Percentiles rank a stretch among this genome's conserved stretches.
Evolutionary conservation across 768 basidiomycete species (phyloP).

Genomic region (Tylopilus sp.): DNA sequence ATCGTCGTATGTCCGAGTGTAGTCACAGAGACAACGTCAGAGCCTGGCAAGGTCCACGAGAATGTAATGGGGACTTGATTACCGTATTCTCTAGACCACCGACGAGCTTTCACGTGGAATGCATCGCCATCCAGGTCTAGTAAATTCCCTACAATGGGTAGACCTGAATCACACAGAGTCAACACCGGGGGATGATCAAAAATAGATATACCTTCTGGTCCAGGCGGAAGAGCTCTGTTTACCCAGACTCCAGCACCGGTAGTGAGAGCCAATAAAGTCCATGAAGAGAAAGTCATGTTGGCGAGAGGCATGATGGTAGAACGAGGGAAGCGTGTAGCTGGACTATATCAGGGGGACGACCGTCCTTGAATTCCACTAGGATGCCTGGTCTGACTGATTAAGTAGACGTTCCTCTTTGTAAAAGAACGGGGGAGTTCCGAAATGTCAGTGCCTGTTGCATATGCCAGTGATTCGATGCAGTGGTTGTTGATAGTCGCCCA

Average conservation of each 20-base stretch:
- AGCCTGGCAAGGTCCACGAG: not conserved
- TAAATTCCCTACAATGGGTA: not conserved
- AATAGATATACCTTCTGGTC: not conserved
- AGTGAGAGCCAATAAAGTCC: not conserved
- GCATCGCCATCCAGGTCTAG: not conserved
- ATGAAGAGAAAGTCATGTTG: not conserved
- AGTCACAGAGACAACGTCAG: conserved; percentile 2
- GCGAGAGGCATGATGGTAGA: not conserved
- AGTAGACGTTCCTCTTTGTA: not conserved
- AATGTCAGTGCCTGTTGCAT: not conserved
- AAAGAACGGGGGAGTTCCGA: not conserved
- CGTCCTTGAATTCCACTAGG: no score
- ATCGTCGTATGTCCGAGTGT: conserved; percentile 1
- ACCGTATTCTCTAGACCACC: conserved; percentile 1
- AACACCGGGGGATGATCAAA: not conserved
- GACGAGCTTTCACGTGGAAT: not conserved
- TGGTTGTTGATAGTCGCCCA: not conserved
- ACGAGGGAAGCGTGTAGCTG: not conserved
- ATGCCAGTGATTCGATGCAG: no score
- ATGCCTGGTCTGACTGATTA: no score
- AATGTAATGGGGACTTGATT: not conserved
- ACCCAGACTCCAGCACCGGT: not conserved
- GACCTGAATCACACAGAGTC: not conserved
- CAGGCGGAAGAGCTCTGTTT: not conserved
- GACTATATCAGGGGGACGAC: not conserved